Base-by-base conservation (phyloP, 73 alveolate genomes). In the Paramecium octaurelia region DNA sequence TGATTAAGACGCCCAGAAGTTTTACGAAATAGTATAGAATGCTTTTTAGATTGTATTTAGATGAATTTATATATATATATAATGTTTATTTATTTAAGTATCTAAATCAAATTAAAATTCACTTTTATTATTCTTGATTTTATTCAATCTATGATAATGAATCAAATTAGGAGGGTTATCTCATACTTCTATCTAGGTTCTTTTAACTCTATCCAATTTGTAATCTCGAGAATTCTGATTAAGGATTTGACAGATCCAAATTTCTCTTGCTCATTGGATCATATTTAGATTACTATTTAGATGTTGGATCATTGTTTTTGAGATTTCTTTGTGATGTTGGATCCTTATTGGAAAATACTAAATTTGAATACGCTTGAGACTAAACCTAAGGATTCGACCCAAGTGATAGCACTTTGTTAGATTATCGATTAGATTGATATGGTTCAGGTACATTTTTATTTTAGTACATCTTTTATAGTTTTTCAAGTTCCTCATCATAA, bases 41-140 rank as follows among this genome's bases (percentile, higher is more conserved):
- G 91, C 91, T 2, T 80, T 23, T 43, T 80, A 42, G 38, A 80
- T 80, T 80, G 75, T 46, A 48, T 80, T 80, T 80, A 64, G 46
- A 64, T 64, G 84, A 64, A 11, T 24, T 31, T 64, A 64, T 27
- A 27, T 54, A 54, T 54, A 54, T 54, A n/a, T 54, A 36, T 36
- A 36, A 36, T 36, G 7, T 54, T 54, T 54, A 54, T 54, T 8
- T 54, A 54, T 54, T 5, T 54, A 54, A 54, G 31, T 54, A 54
- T n/a, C 21, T 14, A 48, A 54, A 54, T 54, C 31, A 54, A 18
- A 54, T 54, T 14, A 50, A 50, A 50, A 20, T 18, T 54, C 34
- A 54, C n/a, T 54, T 4, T 18, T 54, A 54, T 54, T 54, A 54
- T n/a, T 54, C 69, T 54, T 54, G 35, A 54, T 6, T 18, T 54